Percentiles rank a stretch among this genome's conserved stretches.
Evolutionary conservation across 2,329 filamentous ascomycete species (phyloP).

Genomic region (Botryotinia narcissicola): DNA sequence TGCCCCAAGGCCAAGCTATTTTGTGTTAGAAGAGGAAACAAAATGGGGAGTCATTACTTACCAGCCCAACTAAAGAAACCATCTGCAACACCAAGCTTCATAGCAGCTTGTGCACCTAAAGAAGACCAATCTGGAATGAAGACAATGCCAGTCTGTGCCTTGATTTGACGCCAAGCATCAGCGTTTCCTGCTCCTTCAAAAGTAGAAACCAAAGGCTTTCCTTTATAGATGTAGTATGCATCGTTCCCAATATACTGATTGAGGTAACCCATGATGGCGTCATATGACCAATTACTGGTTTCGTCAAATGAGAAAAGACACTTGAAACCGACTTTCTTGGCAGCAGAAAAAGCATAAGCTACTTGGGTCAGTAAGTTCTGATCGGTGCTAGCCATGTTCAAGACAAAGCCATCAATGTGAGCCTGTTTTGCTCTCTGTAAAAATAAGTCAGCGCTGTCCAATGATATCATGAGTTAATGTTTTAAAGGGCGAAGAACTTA

Average conservation of each 20-base stretch:
- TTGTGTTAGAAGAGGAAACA: neutral
- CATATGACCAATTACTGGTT: neutral
- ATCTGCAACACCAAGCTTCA: neutral
- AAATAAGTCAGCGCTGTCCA: neutral
- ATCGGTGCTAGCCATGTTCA: neutral
- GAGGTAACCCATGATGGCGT: neutral
- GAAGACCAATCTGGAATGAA: conserved; percentile 16
- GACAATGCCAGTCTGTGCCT: neutral
- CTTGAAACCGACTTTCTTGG: neutral
- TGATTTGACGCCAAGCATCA: conserved; percentile 3
- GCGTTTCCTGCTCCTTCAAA: conserved; percentile 1
- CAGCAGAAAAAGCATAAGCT: neutral
- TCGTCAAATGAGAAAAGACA: neutral
- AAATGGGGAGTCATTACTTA: neutral
- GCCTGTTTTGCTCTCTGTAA: neutral
- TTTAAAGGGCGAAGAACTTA: neutral
- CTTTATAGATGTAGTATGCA: neutral
- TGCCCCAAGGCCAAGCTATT: conserved; percentile 26
- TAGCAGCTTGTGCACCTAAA: neutral
- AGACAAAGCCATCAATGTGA: neutral
- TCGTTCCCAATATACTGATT: neutral
- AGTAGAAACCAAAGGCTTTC: conserved; percentile 9
- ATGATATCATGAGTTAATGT: neutral
- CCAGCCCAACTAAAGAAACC: conserved; percentile 11
- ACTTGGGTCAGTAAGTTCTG: neutral